These are phyloP conservation scores for Dendrobium huoshanense DNA, from an alignment of 106 monocot species.

Conservation along the genomic window DNA sequence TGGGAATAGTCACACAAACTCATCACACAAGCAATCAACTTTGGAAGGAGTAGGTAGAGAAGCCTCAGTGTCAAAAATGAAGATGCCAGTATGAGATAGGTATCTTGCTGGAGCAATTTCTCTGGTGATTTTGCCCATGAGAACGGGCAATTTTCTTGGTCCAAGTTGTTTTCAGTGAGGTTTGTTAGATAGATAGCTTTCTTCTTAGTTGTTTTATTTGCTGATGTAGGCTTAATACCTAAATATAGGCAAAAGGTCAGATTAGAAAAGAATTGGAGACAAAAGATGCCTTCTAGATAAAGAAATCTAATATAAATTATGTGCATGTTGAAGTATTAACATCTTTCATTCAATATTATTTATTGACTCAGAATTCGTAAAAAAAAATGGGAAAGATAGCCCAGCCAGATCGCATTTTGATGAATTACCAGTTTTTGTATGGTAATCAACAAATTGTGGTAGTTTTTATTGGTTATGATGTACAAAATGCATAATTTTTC, in stretches of 20 bases:
- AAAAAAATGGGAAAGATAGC: too few species aligned
- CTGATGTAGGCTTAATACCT: constrained; percentile 45
- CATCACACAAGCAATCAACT: constrained; percentile 25
- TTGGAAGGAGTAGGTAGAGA: constrained; percentile 38
- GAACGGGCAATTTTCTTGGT: constrained; percentile 65
- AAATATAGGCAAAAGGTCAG: neutral
- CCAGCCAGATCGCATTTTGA: too few species aligned
- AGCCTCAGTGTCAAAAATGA: constrained; percentile 46
- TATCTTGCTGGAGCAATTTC: constrained; percentile 49
- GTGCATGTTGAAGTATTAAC: neutral
- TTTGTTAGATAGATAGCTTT: constrained; percentile 7
- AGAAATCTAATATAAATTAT: too few species aligned
- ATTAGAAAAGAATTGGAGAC: neutral
- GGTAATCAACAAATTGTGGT: too few species aligned
- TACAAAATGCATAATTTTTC: too few species aligned
- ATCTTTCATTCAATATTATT: neutral
- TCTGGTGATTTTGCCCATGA: constrained; percentile 85
- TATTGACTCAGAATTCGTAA: neutral
- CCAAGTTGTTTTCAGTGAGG: constrained; percentile 11
- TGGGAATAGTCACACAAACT: constrained; percentile 35
- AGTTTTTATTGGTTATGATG: too few species aligned
- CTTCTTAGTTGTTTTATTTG: constrained; percentile 12
- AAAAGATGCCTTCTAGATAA: neutral
- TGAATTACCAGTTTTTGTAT: too few species aligned
- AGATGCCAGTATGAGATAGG: constrained; percentile 39